Percentiles rank a stretch among this genome's conserved stretches.
These are phyloP conservation scores for Claviceps sp. DNA, from an alignment of 2,329 filamentous ascomycete genomes.

Conservation along the genomic window DNA sequence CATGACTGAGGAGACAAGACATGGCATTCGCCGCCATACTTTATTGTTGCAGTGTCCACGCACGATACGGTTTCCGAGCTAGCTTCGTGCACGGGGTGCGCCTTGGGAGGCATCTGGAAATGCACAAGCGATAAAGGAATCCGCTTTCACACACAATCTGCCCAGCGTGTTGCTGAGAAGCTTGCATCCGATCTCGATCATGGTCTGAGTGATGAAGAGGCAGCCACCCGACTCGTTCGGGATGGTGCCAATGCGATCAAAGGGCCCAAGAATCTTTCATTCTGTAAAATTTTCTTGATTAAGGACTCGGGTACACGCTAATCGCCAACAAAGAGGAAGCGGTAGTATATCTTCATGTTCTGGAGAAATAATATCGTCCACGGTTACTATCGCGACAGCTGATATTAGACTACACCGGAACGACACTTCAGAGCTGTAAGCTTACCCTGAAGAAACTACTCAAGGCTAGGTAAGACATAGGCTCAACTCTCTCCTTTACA, in stretches of 20 bases:
- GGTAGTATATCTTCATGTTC: too few relatives aligned
- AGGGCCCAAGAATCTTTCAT: conserved; percentile 55
- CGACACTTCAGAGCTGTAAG: too few relatives aligned
- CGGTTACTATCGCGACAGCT: too few relatives aligned
- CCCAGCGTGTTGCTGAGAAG: conserved; percentile 19
- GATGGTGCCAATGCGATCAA: conserved; percentile 61
- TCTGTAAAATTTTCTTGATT: conserved; percentile 64
- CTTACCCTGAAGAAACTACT: too few relatives aligned
- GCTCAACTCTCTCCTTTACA: too few relatives aligned
- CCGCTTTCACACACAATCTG: conserved; percentile 23
- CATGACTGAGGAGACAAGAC: too few relatives aligned
- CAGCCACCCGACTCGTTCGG: conserved; percentile 47
- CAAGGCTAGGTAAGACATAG: too few relatives aligned
- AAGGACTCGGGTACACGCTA: conserved; percentile 55
- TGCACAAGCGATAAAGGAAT: conserved; percentile 27
- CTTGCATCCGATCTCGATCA: conserved; percentile 32
- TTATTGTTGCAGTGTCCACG: too few relatives aligned
- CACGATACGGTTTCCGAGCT: conserved; percentile 17
- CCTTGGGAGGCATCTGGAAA: conserved; percentile 25
- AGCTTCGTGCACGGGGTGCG: conserved; percentile 28
- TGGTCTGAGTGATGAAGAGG: conserved; percentile 52
- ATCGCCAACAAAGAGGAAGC: too few relatives aligned
- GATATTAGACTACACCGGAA: too few relatives aligned
- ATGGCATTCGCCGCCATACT: too few relatives aligned
- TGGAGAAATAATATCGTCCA: too few relatives aligned